Evolutionary conservation across 495 filamentous ascomycete species (phyloP), one percentile per base, ranked within the genome.

Genomic region (Apodospora peruviana): DNA sequence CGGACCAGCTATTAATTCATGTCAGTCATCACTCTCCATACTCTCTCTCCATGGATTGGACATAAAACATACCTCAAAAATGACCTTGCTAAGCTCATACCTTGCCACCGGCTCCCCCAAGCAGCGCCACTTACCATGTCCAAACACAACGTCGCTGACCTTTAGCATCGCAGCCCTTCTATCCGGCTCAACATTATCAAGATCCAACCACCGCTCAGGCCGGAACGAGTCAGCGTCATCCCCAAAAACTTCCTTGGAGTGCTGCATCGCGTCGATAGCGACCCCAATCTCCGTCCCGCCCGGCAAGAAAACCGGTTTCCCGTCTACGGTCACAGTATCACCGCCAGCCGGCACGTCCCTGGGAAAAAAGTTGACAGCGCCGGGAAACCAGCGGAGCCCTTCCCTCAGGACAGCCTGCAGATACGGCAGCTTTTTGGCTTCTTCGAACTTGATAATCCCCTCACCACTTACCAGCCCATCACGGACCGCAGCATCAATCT

Each of bases 31-130:
- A 38, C 10, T 12, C 16, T 40, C 24, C 2, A 17, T 11, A 19
- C 59, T 11, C 10, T 22, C 64, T 40, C 41, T n/a, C n/a, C n/a
- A n/a, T n/a, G n/a, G n/a, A n/a, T n/a, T n/a, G n/a, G n/a, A n/a
- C n/a, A n/a, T n/a, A n/a, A n/a, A n/a, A n/a, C n/a, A n/a, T n/a
- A 78, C 73, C 71, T 81, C 76, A 40, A 80, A 69, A 46, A 80
- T 46, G 0, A 61, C 51, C 64, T 81, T 82, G 41, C 72, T 69
- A 34, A 79, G 50, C 57, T 79, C 65, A 55, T 69, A 47, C 17
- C 49, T 45, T 2, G 66, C 66, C 35, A 72, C 57, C 1, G 36
- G 43, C 59, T 69, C 65, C 10, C 70, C 70, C 43, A 72, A 42
- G 45, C 69, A 74, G 20, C 52, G 51, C 24, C 55, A 71, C 48